Conservation (phyloP, 768 basidiomycete genomes). For the Mycena rosella region DNA sequence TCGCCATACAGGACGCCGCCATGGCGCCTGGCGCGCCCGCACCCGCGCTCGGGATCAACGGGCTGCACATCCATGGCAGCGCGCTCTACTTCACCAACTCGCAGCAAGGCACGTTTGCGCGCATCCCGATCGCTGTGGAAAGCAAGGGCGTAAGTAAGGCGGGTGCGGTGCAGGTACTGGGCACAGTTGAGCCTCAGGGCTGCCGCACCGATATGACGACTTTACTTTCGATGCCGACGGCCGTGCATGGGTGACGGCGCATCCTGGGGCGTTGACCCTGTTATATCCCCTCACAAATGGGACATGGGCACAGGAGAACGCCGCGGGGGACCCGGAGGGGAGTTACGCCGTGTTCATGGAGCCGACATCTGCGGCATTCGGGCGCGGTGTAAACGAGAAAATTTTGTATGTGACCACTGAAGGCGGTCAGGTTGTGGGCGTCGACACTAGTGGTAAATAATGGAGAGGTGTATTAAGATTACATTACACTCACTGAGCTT, state of each 20-base stretch:
- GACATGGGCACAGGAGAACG: not conserved
- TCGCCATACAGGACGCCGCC: too few relatives aligned
- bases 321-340: conserved; percentile 2
- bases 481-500: too few relatives aligned
- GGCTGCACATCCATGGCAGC: too few relatives aligned
- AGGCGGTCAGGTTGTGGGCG: conserved; percentile 1
- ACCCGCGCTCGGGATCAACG: too few relatives aligned
- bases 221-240: not conserved
- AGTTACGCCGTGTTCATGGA: conserved; percentile 1
- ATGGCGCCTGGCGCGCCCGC: too few relatives aligned
- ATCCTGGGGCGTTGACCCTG: not conserved
- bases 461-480: too few relatives aligned
- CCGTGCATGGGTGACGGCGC: not conserved
- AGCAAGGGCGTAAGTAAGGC: not conserved
- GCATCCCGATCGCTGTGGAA: not conserved
- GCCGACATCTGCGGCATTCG: conserved; percentile 7
- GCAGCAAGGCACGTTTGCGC: too few relatives aligned
- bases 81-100: too few relatives aligned
- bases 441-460: not conserved
- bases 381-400: not conserved
- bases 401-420: not conserved
- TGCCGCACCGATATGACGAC: not conserved
- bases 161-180: not conserved
- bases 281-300: not conserved
- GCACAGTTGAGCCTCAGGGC: not conserved